Conservation (phyloP, 495 filamentous ascomycete species). For the Cudoniella acicularis region DNA sequence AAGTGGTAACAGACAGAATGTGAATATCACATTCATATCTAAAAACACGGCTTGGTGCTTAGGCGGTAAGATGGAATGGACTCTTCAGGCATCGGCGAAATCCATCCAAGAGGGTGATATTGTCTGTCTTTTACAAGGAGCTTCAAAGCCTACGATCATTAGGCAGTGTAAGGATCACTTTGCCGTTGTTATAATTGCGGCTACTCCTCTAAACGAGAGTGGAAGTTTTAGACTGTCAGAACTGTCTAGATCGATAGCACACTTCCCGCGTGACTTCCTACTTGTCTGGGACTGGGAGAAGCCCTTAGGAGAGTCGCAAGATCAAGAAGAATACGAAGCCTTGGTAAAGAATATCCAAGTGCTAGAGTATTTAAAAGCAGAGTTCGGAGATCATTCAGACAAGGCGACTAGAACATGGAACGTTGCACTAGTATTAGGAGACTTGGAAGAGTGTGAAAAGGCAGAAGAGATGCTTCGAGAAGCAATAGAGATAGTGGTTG, state of each 20-base stretch:
- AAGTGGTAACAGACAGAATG: slow-evolving; percentile 15
- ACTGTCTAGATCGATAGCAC: slow-evolving; percentile 9
- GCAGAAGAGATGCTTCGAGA: slow-evolving; percentile 23
- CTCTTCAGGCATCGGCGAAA: slow-evolving; percentile 26
- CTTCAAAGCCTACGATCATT: slow-evolving; percentile 25
- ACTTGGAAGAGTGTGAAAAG: slow-evolving; percentile 19
- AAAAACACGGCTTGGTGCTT: slow-evolving; percentile 11
- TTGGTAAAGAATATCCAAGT: slow-evolving; percentile 4
- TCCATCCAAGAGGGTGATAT: slow-evolving; percentile 24
- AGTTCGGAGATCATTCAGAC: slow-evolving; percentile 5
- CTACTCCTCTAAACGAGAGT: slow-evolving; percentile 8
- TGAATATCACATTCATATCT: slow-evolving; percentile 20
- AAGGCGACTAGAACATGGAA: slow-evolving; percentile 19
- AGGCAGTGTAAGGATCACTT: slow-evolving; percentile 25
- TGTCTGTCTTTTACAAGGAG: slow-evolving; percentile 30
- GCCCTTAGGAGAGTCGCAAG: slow-evolving; percentile 4
- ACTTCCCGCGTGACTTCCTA: slow-evolving; percentile 19
- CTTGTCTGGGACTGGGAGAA: slow-evolving; percentile 25
- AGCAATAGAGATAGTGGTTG: slow-evolving; percentile 5
- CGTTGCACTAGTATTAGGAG: slow-evolving; percentile 14
- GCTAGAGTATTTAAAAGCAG: slow-evolving; percentile 8
- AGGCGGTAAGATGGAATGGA: slow-evolving; percentile 13
- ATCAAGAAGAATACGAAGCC: slow-evolving; percentile 10
- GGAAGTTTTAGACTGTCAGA: neutral
- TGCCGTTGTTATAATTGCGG: slow-evolving; percentile 23